Conservation (phyloP, 1,284 basidiomycete genomes). For the Microbotryum intermedium region DNA sequence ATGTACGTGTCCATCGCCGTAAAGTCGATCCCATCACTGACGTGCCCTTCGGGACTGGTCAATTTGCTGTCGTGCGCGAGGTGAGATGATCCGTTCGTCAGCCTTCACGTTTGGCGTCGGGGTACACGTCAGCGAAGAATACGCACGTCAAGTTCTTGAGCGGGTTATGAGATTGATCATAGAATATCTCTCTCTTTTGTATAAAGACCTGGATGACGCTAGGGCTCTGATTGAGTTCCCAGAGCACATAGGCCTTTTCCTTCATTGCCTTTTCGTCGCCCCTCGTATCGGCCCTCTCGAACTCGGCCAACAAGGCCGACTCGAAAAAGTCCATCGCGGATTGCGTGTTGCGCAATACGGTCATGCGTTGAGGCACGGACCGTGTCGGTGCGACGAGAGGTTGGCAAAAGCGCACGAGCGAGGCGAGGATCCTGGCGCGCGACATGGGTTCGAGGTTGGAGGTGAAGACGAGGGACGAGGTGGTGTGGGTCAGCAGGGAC, state of each 20-base stretch:
- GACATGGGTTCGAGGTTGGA: slow-evolving; percentile 16
- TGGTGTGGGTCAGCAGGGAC: slow-evolving; percentile 32
- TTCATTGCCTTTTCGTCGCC: slow-evolving; percentile 65
- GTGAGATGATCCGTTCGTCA: slow-evolving; percentile 35
- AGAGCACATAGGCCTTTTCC: slow-evolving; percentile 67
- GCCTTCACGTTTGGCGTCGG: slow-evolving; percentile 13
- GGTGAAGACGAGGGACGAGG: slow-evolving; percentile 35
- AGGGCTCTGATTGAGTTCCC: slow-evolving; percentile 56
- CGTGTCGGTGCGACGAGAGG: slow-evolving; percentile 53
- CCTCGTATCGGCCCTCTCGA: slow-evolving; percentile 68
- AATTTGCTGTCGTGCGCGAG: slow-evolving; percentile 17
- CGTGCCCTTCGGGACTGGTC: slow-evolving; percentile 22
- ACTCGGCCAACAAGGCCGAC: slow-evolving; percentile 67
- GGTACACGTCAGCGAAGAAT: not conserved
- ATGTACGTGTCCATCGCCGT: slow-evolving; percentile 91
- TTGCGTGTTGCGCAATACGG: slow-evolving; percentile 56
- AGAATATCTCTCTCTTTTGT: slow-evolving; percentile 89
- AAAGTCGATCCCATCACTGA: slow-evolving; percentile 61
- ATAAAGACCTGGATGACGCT: slow-evolving; percentile 61
- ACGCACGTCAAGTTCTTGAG: slow-evolving; percentile 74
- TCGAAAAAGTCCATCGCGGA: slow-evolving; percentile 79
- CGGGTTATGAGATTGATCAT: slow-evolving; percentile 72
- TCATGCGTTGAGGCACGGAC: slow-evolving; percentile 45
- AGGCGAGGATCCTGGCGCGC: slow-evolving; percentile 46
- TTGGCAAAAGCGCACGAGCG: slow-evolving; percentile 66